Evolutionary conservation across 2,329 filamentous ascomycete species (phyloP).

Genomic region (Lasiodiplodia hormozganensis): DNA sequence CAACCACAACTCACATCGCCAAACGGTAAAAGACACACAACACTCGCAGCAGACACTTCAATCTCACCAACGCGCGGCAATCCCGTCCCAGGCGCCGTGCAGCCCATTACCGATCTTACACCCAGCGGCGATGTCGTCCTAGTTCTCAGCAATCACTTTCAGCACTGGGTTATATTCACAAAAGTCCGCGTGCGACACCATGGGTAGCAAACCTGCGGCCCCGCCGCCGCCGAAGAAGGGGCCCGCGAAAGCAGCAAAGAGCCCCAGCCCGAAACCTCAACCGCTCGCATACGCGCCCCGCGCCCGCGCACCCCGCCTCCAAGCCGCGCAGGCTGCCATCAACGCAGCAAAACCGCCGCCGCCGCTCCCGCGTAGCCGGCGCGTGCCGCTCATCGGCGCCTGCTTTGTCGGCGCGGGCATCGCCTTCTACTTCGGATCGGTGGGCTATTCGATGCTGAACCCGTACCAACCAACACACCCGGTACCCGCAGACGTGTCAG

Average conservation of each 20-base stretch:
- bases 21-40: not conserved
- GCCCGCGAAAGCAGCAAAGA: not conserved
- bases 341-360: not conserved
- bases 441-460: constrained; percentile 3
- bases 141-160: too few relatives aligned
- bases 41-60: too few relatives aligned
- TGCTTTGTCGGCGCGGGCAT: constrained; percentile 5
- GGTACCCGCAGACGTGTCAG: constrained; percentile 50
- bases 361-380: not conserved
- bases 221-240: not conserved
- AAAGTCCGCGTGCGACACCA: not conserved
- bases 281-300: constrained; percentile 13
- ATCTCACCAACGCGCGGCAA: too few relatives aligned
- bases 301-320: constrained; percentile 1
- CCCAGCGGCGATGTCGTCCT: too few relatives aligned
- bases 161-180: too few relatives aligned
- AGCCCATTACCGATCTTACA: too few relatives aligned
- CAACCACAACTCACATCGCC: not conserved
- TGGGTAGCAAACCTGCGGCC: constrained; percentile 20
- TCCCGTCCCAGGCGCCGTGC: too few relatives aligned
- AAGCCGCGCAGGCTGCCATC: not conserved
- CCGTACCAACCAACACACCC: constrained; percentile 31
- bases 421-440: constrained; percentile 16
- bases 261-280: not conserved
- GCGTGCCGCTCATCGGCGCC: constrained; percentile 18